These are phyloP conservation scores for Endoconidiophora laricicola DNA, from an alignment of 2,329 filamentous ascomycete species.

Conservation along the genomic window DNA sequence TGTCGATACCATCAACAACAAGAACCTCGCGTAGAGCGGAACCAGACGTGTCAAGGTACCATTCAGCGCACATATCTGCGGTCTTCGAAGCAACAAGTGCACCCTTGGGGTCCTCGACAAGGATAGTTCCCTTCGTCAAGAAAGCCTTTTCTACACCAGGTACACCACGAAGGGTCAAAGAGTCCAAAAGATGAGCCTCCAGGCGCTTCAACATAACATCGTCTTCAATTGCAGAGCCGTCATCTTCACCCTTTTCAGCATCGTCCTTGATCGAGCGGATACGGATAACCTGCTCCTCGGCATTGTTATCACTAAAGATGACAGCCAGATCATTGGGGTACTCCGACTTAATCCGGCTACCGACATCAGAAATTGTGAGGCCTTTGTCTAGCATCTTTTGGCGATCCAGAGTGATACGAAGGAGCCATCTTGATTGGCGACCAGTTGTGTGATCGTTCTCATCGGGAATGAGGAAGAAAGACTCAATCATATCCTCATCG, in stretches of 20 bases:
- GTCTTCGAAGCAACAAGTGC: conserved; percentile 57
- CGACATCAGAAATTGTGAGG: conserved; percentile 80
- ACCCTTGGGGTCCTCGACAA: conserved; percentile 53
- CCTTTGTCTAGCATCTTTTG: conserved; percentile 93
- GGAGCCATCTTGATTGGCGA: conserved; percentile 82
- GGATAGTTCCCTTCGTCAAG: conserved; percentile 62
- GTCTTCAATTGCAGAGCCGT: conserved; percentile 57
- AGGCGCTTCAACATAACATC: conserved; percentile 87
- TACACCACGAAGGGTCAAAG: conserved; percentile 80
- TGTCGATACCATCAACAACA: conserved; percentile 73
- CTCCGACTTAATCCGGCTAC: conserved; percentile 71
- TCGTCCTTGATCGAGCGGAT: conserved; percentile 61
- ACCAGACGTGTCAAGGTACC: conserved; percentile 90
- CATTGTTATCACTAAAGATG: conserved; percentile 96
- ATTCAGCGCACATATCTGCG: conserved; percentile 66
- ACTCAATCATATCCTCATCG: conserved; percentile 45
- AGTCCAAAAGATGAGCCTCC: conserved; percentile 80
- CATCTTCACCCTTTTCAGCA: conserved; percentile 58
- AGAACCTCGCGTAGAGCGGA: conserved; percentile 74
- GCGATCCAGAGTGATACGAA: conserved; percentile 83
- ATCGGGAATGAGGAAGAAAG: conserved; percentile 59
- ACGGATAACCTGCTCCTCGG: conserved; percentile 85
- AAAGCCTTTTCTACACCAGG: conserved; percentile 80
- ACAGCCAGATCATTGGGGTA: conserved; percentile 75
- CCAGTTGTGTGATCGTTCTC: conserved; percentile 52